phyloP scores from a whole-genome alignment of 345 rosid species.

The Gossypium rotundifolium region DNA sequence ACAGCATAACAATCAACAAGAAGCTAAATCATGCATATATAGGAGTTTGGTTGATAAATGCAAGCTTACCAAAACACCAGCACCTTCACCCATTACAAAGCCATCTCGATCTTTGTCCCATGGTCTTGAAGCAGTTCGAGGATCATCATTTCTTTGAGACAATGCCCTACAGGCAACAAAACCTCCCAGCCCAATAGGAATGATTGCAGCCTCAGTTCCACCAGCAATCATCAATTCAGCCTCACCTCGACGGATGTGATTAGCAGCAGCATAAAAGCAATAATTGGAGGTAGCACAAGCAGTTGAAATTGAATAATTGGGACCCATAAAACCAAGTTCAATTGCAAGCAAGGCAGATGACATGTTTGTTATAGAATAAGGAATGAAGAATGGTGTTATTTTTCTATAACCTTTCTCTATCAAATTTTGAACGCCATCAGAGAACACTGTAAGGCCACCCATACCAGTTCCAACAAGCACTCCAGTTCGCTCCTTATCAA shows the following conservation, averaged over 20 bases:
- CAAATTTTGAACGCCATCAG: constrained; percentile 77
- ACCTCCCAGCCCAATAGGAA: constrained; percentile 96
- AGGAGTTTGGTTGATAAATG: not conserved
- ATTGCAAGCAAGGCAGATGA: constrained; percentile 89
- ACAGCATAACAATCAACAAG: not conserved
- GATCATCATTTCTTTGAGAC: constrained; percentile 98
- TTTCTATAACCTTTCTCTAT: constrained; percentile 86
- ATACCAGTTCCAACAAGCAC: constrained; percentile 98
- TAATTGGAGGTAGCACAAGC: constrained; percentile 97
- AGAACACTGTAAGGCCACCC: constrained; percentile 89
- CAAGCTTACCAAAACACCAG: constrained; percentile 88
- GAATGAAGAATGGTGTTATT: constrained; percentile 86
- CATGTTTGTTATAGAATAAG: constrained; percentile 94
- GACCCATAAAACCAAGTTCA: constrained; percentile 98
- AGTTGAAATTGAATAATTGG: constrained; percentile 95
- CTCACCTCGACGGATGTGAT: constrained; percentile 97
- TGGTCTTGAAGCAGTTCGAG: constrained; percentile 95
- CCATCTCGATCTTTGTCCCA: constrained; percentile 97
- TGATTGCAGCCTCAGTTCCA: constrained; percentile 96
- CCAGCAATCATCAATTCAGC: constrained; percentile 99
- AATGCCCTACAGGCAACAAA: constrained; percentile 96
- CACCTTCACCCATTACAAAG: constrained; percentile 98
- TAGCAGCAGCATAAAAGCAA: constrained; percentile 98
- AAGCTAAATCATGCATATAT: not conserved
- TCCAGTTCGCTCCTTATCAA: constrained; percentile 75